These are phyloP conservation scores for Bromus sterilis DNA, from an alignment of 176 grass and related monocot genomes.

Conservation along the genomic window DNA sequence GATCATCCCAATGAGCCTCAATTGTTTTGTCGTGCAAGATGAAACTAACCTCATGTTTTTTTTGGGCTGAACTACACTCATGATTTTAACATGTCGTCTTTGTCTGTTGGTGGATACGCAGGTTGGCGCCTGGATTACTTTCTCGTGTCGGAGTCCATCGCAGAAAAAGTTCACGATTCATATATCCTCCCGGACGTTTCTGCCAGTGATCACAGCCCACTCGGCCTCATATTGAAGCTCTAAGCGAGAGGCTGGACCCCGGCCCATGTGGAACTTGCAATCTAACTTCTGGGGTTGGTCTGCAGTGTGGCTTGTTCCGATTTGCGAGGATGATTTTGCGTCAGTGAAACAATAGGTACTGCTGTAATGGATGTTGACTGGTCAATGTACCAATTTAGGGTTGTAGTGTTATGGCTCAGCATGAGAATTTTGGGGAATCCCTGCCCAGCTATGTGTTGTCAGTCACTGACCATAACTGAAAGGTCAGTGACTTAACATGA, in stretches of 20 bases:
- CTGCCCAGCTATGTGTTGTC: background rate
- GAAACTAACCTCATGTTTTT: background rate
- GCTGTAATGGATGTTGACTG: background rate
- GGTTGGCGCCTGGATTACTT: constrained; percentile 72
- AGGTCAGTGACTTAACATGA: background rate
- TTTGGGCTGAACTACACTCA: too few species aligned
- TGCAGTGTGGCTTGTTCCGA: background rate
- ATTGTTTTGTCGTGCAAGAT: background rate
- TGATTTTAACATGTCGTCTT: background rate
- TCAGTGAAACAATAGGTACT: background rate
- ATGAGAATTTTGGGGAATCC: background rate
- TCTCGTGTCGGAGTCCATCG: constrained; percentile 48
- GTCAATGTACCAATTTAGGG: background rate
- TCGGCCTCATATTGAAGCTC: constrained; percentile 56
- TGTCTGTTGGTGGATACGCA: background rate
- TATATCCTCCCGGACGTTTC: constrained; percentile 54
- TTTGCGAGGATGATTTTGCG: background rate
- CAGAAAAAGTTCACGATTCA: constrained; percentile 42
- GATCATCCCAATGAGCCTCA: background rate
- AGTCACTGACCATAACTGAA: background rate
- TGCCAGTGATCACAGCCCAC: constrained; percentile 61
- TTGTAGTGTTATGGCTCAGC: background rate
- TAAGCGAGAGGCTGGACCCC: background rate
- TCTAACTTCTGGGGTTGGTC: background rate
- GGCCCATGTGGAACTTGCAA: background rate